A percentile compares a stretch with the other conserved stretches of the same genome.
These are phyloP conservation scores for Cucumis cinereus DNA, from an alignment of 306 rosid species.

Conservation along the genomic window DNA sequence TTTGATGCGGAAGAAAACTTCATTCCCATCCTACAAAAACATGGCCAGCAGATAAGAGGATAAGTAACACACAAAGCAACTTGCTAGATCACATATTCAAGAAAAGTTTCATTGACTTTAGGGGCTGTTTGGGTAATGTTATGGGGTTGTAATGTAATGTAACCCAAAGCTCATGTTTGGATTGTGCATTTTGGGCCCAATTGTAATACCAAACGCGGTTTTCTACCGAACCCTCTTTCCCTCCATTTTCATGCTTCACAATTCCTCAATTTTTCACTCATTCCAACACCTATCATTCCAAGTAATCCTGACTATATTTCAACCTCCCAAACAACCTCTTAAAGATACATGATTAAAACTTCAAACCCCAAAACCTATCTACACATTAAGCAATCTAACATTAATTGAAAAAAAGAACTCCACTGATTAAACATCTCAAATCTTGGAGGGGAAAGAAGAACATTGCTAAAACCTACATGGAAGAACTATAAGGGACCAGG, in stretches of 20 bases:
- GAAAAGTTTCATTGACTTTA: neutral
- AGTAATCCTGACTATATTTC: no score
- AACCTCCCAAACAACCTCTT: no score
- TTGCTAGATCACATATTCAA: neutral
- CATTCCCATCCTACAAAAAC: slow-evolving; percentile 57
- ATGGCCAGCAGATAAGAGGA: neutral
- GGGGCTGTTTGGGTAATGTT: no score
- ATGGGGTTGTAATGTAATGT: no score
- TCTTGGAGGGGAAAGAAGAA: neutral
- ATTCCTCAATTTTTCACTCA: no score
- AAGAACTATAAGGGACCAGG: neutral
- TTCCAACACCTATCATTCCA: no score
- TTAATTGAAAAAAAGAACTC: neutral
- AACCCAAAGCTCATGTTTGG: no score
- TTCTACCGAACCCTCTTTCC: no score
- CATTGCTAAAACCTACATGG: neutral
- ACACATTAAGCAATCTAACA: neutral
- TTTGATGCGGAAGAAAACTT: slow-evolving; percentile 75
- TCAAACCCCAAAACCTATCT: neutral
- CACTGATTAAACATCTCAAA: neutral
- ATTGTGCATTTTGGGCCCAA: no score
- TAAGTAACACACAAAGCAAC: neutral
- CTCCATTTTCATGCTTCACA: no score
- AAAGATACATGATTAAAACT: no score
- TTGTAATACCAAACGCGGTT: no score